Percentiles rank a stretch among this genome's conserved stretches.
phyloP scores from a whole-genome alignment of 23 red algal species.

The Chondrus crispus region DNA sequence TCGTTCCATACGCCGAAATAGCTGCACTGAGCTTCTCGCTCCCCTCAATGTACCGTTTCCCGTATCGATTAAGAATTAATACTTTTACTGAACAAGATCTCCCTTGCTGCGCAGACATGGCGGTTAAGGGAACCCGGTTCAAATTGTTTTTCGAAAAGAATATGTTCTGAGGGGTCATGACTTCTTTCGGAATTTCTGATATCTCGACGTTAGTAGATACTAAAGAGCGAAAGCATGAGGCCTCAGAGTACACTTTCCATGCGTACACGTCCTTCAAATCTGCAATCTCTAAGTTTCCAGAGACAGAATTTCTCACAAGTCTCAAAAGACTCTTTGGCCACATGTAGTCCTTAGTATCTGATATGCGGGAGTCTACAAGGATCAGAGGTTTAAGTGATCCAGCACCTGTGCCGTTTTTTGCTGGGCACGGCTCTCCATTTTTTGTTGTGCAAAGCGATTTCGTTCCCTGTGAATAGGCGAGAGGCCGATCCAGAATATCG shows the following conservation, averaged over 20 bases:
- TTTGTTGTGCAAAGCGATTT: background rate
- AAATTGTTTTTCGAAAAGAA: constrained; percentile 38
- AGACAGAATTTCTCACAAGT: constrained; percentile 39
- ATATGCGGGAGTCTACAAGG: constrained; percentile 42
- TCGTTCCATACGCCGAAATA: constrained; percentile 23
- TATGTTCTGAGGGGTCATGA: background rate
- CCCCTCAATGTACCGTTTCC: constrained; percentile 59
- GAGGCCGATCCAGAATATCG: constrained; percentile 27
- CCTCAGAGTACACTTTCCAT: constrained; percentile 59
- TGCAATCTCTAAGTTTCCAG: constrained; percentile 32
- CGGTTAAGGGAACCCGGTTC: background rate
- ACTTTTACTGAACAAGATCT: constrained; percentile 34
- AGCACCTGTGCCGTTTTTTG: background rate
- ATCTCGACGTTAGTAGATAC: constrained; percentile 31
- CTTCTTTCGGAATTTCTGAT: constrained; percentile 5
- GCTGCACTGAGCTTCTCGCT: constrained; percentile 27
- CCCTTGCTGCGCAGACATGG: background rate
- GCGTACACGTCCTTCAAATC: constrained; percentile 59
- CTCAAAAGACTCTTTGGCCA: constrained; percentile 72
- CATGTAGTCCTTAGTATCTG: constrained; percentile 45
- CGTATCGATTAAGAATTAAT: constrained; percentile 52
- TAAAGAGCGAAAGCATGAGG: constrained; percentile 66
- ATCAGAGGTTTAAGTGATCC: constrained; percentile 29
- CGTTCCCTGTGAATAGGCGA: background rate
- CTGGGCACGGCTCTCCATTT: background rate